phyloP scores from a whole-genome alignment of 2,329 filamentous ascomycete species.

The Cladophialophora bantiana region DNA sequence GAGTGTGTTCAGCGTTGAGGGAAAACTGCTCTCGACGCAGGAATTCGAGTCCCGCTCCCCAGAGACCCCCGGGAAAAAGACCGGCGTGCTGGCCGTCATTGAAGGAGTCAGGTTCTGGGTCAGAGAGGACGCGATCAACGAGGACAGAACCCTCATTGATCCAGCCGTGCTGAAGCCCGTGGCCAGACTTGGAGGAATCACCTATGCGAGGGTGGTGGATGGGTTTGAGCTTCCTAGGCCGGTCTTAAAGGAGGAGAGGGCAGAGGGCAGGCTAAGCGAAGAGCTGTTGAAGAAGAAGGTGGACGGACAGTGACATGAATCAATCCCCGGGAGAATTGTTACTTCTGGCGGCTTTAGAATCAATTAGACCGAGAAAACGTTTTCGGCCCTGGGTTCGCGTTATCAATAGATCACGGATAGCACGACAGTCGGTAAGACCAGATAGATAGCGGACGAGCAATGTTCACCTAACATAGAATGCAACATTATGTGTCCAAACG shows the following conservation, averaged over 20 bases:
- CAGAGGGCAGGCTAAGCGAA: slow-evolving; percentile 23
- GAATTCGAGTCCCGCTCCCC: slow-evolving; percentile 77
- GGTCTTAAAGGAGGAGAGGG: slow-evolving; percentile 39
- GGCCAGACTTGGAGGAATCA: slow-evolving; percentile 79
- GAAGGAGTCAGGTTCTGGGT: slow-evolving; percentile 91
- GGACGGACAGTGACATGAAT: slow-evolving; percentile 18
- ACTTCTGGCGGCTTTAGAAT: neutral
- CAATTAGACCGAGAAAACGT: no score
- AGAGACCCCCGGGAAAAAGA: slow-evolving; percentile 72
- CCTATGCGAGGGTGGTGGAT: slow-evolving; percentile 75
- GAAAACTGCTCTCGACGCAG: slow-evolving; percentile 72
- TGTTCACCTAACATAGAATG: no score
- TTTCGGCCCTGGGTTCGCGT: no score
- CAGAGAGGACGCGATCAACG: slow-evolving; percentile 84
- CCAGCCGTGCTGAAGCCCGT: slow-evolving; percentile 78
- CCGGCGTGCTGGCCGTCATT: slow-evolving; percentile 75
- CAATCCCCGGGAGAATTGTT: no score
- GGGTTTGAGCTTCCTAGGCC: slow-evolving; percentile 74
- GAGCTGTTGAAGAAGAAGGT: slow-evolving; percentile 26
- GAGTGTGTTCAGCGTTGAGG: slow-evolving; percentile 83
- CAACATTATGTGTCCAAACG: no score
- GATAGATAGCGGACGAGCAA: no score
- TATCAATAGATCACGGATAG: no score
- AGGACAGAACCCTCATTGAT: slow-evolving; percentile 76
- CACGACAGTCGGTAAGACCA: no score